Evolutionary conservation across 1,139 yeast species (phyloP), one percentile per base, ranked within the genome.

Genomic region (Kodamaea sp.): DNA sequence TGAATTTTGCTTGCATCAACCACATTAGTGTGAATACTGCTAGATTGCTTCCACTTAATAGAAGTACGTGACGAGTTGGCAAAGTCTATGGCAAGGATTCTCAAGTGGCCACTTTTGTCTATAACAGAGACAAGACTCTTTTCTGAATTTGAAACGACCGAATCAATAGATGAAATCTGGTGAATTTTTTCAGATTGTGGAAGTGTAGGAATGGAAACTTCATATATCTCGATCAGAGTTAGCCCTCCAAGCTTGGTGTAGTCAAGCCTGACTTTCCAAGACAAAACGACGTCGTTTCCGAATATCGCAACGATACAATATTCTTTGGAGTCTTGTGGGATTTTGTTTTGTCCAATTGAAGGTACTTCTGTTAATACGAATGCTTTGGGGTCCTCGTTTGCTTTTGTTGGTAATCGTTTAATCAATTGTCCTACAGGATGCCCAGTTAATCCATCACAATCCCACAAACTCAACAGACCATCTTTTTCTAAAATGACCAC

Each of bases 111-210:
- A 0, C 54, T 46, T 1, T 52, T 48, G 12, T 83, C 76, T 5
- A 84, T 77, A 0, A 80, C 66, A 0, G 89, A 73, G 8, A 88
- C 53, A 6, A 85, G 68, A 41, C 71, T 77, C 38, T 78, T 62
- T 39, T 63, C 77, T 44, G 54, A 70, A 35, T 59, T 62, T 39
- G 55, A 52, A 31, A 61, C 41, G 47, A 64, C 57, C 29, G 70
- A 84, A 50, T 87, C 92, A 13, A 86, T 79, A 0, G 79, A 66
- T 1, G 83, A 70, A 6, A 83, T 75, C 15, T 63, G 57, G 41
- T 71, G 70, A 3, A 81, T 57, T 0, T 55, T 54, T 4, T 59
- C 56, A 2, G 48, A 55, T 7, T 46, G 48, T 1, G 53, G 53
- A 6, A 51, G 34, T 0, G 35, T 22, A 8, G 37, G 38, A 7